Conservation (phyloP, 257 asterid genomes). For the Nicotiana knightiana region DNA sequence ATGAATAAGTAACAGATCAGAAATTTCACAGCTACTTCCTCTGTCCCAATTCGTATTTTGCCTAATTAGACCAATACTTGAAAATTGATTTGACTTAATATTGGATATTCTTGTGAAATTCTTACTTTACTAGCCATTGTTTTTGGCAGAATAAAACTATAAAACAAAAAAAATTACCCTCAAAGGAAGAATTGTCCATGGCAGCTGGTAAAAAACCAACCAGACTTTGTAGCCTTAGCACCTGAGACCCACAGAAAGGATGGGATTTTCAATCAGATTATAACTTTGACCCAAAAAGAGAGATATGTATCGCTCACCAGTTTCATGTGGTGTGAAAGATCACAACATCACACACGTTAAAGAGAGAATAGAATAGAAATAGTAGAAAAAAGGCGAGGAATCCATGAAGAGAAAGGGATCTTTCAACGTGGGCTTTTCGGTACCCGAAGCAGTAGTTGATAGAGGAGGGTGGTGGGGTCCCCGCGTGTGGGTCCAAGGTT, state of each 20-base stretch:
- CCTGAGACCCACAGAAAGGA: conserved; percentile 1
- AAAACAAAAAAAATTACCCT: conserved; percentile 30
- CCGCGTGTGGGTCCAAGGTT: neutral
- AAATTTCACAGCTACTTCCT: neutral
- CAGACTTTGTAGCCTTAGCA: conserved; percentile 18
- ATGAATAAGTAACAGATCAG: neutral
- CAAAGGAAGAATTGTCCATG: conserved; percentile 40
- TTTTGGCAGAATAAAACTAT: neutral
- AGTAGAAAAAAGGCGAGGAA: conserved; percentile 24
- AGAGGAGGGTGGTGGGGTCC: conserved; percentile 23
- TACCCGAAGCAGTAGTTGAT: conserved; percentile 31
- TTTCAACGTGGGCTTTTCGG: conserved; percentile 55
- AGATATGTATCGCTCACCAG: neutral
- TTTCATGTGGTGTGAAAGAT: neutral
- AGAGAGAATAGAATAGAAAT: neutral
- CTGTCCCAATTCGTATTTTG: neutral
- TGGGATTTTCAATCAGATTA: neutral
- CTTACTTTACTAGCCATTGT: neutral
- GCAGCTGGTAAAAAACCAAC: conserved; percentile 10
- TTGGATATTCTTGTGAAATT: conserved; percentile 3
- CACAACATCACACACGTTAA: neutral
- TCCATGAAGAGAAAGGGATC: conserved; percentile 49
- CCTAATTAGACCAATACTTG: neutral
- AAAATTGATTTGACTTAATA: neutral
- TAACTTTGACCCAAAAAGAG: neutral